Evolutionary conservation across 1,284 basidiomycete species (phyloP), one percentile per base, ranked within the genome.

Genomic region (Polyporus tsugae): DNA sequence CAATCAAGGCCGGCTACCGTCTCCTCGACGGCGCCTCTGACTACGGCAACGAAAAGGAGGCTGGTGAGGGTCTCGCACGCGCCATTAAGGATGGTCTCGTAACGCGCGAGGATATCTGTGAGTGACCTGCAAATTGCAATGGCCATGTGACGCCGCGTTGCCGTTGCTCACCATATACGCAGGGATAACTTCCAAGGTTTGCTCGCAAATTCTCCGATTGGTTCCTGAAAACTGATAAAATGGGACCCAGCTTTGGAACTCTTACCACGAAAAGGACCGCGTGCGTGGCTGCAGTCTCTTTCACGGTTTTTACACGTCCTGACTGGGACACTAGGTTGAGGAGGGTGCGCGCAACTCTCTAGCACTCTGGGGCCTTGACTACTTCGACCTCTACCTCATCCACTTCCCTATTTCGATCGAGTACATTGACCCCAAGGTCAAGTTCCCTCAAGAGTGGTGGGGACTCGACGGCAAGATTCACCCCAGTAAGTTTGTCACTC

Each of bases 31-130:
- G 89, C 72, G 95, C 94, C 29, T 85, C 88, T 72, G 91, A 94
- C 79, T 95, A 95, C 76, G 89, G 90, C 15, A 97, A 97, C 80
- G 95, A 97, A 81, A 93, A 90, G 77, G 93, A 96, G 80, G 95
- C 95, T 33, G 95, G 94, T 4, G 83, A 87, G 74, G 91, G 91
- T 70, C 84, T 92, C 65, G 84, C 82, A 58, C 86, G 92, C 64
- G 96, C 95, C 49, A 90, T 97, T 78, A 82, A 84, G 49, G 91
- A 92, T 11, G 92, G 91, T 42, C 77, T 93, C 49, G 89, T 93
- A 63, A 92, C 89, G 78, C 85, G 91, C 57, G 90, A 92, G 77
- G 91, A 93, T 22, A 84, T 96, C 55, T 95, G 92, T 89, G 82
- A 87, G 87, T 85, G 22, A 74, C 35, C 29, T 55, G 25, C 25